Base-by-base conservation (phyloP, 2,329 filamentous ascomycete genomes). In the Calonectria crousiana region DNA sequence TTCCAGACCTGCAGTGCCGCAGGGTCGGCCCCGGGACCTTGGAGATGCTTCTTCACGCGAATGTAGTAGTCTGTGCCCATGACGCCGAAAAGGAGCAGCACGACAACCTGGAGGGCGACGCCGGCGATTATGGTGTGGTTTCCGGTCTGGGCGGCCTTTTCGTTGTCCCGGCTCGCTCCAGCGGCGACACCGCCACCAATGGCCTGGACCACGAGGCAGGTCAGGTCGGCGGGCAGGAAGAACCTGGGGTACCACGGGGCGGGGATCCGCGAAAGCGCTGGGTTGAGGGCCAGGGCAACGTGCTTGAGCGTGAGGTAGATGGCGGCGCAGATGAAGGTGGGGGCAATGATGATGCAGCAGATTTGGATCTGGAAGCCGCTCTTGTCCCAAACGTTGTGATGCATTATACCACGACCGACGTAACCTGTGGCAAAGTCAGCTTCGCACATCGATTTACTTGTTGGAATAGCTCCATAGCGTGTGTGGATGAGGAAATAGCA, bases 291-390 rank as follows among this genome's bases (percentile, higher is more conserved):
- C 41, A 90, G 83, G 72, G 88, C 86, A 76, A 90, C 82, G 85
- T 92, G 91, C 82, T 92, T 91, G 73, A 93, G 88, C 4, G 90
- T 92, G 32, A 93, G 88, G 84, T 93, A 93, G 82, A 93, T 89
- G 79, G 87, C 88, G 76, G 91, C 90, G 83, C 90, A 91, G 83
- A 92, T 86, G 73, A 93, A 87, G 36, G 91, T 90, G 3, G 90
- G 90, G n/a, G 85, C 89, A 66, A 91, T 86, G 82, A 91, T 89
- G 84, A 92, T 90, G 83, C 87, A 85, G 83, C 87, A 88, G 81
- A 92, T 91, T 75, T 92, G 90, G 58, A 89, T 87, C 81, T 92
- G 83, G 84, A 92, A 92, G 73, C 88, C 87, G 68, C 84, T 75
- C 18, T 85, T 79, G 82, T 90, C 84, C 88, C 89, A 93, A 4